These are phyloP conservation scores for Physaria fendleri DNA, from an alignment of 345 rosid genomes.

Conservation along the genomic window DNA sequence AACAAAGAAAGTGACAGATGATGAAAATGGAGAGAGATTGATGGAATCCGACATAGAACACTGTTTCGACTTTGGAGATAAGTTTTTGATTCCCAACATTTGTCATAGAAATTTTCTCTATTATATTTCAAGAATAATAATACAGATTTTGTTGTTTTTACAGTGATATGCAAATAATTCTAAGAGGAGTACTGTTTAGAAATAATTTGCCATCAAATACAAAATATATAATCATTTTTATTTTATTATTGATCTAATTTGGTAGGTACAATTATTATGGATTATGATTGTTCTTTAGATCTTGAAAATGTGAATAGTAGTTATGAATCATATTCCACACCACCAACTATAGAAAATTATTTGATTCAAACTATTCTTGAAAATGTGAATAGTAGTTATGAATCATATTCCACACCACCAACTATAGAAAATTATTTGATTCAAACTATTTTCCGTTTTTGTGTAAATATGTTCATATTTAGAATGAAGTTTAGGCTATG, in stretches of 20 bases:
- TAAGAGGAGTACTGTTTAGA: neutral
- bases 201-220: neutral
- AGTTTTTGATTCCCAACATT: slow-evolving; percentile 41
- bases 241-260: neutral
- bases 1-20: slow-evolving; percentile 55
- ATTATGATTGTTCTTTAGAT: slow-evolving; percentile 9
- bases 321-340: neutral
- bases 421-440: neutral
- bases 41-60: slow-evolving; percentile 52
- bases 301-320: slow-evolving; percentile 11
- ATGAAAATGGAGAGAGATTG: slow-evolving; percentile 20
- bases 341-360: slow-evolving; percentile 1
- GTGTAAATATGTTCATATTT: no score
- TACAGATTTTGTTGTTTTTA: neutral
- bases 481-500: no score
- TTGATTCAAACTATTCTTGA: no score
- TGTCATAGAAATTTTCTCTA: neutral
- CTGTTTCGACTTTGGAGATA: slow-evolving; percentile 35
- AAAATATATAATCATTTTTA: neutral
- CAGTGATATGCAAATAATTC: neutral
- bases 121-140: neutral
- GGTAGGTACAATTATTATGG: slow-evolving; percentile 21
- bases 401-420: neutral
- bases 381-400: slow-evolving; percentile 6
- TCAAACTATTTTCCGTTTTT: no score